Evolutionary conservation across 176 grass and related monocot genomes (phyloP).

Genomic region (Cymbopogon citratus): DNA sequence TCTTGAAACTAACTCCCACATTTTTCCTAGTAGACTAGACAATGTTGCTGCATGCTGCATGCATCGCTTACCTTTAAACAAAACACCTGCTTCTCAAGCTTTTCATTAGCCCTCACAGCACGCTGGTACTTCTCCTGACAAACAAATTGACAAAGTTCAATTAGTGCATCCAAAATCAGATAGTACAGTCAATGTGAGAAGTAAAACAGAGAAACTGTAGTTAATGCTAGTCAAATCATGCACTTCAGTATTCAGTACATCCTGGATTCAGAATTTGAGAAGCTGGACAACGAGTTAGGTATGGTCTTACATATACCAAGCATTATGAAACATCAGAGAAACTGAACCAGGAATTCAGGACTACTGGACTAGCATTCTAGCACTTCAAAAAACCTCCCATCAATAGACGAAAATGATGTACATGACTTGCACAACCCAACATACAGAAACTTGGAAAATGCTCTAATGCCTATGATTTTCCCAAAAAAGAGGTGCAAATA

Average conservation of each 20-base stretch:
- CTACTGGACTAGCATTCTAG: not conserved
- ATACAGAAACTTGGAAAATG: not conserved
- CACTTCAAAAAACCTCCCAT: not conserved
- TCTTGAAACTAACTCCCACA: not conserved
- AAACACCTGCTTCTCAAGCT: constrained; percentile 34
- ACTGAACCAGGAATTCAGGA: not conserved
- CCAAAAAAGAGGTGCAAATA: not conserved
- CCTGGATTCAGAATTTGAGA: not conserved
- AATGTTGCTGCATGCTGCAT: not conserved
- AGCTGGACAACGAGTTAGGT: not conserved
- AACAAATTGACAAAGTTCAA: constrained; percentile 21
- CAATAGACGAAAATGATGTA: not conserved
- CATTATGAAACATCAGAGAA: constrained; percentile 13
- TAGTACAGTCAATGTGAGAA: not conserved
- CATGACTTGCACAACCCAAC: not conserved
- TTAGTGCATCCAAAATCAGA: no score
- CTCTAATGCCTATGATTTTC: not conserved
- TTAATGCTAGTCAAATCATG: not conserved
- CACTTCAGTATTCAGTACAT: not conserved
- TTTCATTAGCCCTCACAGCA: constrained; percentile 37
- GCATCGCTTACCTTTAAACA: constrained; percentile 42
- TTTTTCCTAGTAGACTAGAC: not conserved
- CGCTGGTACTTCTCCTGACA: constrained; percentile 45
- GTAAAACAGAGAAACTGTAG: not conserved
- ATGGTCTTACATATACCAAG: not conserved